Conservation (phyloP, 179 eudicot species). For the Vitellaria paradoxa region DNA sequence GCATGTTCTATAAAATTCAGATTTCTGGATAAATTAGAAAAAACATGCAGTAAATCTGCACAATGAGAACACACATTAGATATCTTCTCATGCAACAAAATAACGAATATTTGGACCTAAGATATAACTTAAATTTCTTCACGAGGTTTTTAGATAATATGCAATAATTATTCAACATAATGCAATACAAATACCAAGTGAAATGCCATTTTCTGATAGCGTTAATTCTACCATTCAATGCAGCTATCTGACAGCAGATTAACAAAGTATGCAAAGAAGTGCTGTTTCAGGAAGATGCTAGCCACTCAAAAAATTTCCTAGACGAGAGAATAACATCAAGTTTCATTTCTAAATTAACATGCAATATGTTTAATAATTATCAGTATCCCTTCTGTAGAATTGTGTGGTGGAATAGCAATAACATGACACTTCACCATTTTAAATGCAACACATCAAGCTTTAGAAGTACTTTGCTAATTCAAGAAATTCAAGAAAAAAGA, state of each 20-base stretch:
- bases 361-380: neutral
- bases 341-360: neutral
- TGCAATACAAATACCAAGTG: neutral
- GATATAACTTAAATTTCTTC: neutral
- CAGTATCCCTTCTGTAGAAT: neutral
- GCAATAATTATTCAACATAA: neutral
- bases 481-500: too few species aligned
- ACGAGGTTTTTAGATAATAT: neutral
- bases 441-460: too few species aligned
- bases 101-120: neutral
- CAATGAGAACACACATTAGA: conserved; percentile 25
- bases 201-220: neutral
- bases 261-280: neutral
- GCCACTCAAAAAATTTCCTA: neutral
- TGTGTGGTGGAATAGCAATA: neutral
- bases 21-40: conserved; percentile 80
- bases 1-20: conserved; percentile 82
- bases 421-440: neutral
- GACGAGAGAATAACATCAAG: neutral
- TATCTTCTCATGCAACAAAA: conserved; percentile 1
- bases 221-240: neutral
- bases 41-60: conserved; percentile 90
- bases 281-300: neutral
- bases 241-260: neutral
- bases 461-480: too few species aligned